Evolutionary conservation across 2,329 filamentous ascomycete genomes (phyloP).

Genomic region (Colletotrichum sansevieriae): DNA sequence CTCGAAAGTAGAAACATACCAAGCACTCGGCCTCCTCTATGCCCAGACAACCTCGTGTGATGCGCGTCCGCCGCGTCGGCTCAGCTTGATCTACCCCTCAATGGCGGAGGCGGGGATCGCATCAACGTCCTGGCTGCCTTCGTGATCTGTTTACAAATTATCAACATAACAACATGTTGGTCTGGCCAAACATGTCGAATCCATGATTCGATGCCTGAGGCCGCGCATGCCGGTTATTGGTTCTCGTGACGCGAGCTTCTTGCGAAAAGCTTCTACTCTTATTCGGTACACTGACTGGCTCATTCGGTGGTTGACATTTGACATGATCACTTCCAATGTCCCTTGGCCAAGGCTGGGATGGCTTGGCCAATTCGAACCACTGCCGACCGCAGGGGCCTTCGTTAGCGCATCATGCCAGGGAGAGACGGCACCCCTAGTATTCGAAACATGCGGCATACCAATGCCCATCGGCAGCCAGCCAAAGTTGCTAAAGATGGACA

Average conservation of each 20-base stretch:
- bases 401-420: too few relatives aligned
- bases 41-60: conserved; percentile 22
- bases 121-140: not conserved
- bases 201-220: not conserved
- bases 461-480: not conserved
- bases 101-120: not conserved
- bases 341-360: conserved; percentile 24
- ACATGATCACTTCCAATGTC: conserved; percentile 35
- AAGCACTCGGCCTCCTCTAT: not conserved
- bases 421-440: conserved; percentile 34
- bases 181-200: not conserved
- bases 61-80: conserved; percentile 29
- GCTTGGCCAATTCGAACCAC: conserved; percentile 22
- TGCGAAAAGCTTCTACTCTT: not conserved
- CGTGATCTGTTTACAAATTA: not conserved
- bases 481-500: conserved; percentile 38
- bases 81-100: conserved; percentile 24
- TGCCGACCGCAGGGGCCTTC: not conserved
- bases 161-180: not conserved
- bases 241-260: conserved; percentile 5
- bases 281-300: not conserved
- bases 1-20: conserved; percentile 6
- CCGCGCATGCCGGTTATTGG: conserved; percentile 9
- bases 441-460: conserved; percentile 31
- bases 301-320: conserved; percentile 12